Base-by-base conservation (phyloP, 371 early-diverging fungal species). In the Rhizopus delemar region DNA sequence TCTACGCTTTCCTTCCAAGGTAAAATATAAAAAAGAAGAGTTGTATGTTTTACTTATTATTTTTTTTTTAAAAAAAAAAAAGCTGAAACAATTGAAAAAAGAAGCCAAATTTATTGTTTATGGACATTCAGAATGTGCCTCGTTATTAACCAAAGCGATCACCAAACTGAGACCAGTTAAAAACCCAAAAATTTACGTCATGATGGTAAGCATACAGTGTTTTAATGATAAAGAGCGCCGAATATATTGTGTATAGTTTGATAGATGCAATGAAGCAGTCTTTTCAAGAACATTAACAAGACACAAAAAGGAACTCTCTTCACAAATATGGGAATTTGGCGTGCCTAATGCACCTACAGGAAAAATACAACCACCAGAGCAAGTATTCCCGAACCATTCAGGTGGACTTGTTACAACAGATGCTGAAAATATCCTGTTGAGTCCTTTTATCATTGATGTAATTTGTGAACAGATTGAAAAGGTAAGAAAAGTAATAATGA, bases 361-460 rank as follows among this genome's bases (percentile, higher is more conserved):
- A 12, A 50, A 57, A 0, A 60, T 68, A 16, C 12, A 39, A 5
- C 64, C 68, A 5, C 56, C 64, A 0, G 33, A 15, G n/a, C 51
- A 53, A 46, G 43, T 60, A 2, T 68, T 63, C 57, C 68, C 68
- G 15, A 50, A 53, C 6, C 16, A 60, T 51, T 46, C 64, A 12
- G 68, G 68, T 33, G 68, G 68, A 2, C 64, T 60, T 55, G 39
- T 68, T 28, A 68, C 58, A 15, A 63, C 64, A 0, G 68, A 68
- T 54, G 49, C 41, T 9, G 5, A 36, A 16, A 68, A 68, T 32
- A 56, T 68, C 2, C 6, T 54, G 22, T 13, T 46, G 4, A 52
- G 54, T 43, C 60, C 63, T 22, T 5, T 3, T 2, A 60, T 63
- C 15, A 39, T 63, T 41, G 34, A 49, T 4, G 29, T 8, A 4